Evolutionary conservation across 257 asterid genomes (phyloP).

Genomic region (Anisodus acutangulus): DNA sequence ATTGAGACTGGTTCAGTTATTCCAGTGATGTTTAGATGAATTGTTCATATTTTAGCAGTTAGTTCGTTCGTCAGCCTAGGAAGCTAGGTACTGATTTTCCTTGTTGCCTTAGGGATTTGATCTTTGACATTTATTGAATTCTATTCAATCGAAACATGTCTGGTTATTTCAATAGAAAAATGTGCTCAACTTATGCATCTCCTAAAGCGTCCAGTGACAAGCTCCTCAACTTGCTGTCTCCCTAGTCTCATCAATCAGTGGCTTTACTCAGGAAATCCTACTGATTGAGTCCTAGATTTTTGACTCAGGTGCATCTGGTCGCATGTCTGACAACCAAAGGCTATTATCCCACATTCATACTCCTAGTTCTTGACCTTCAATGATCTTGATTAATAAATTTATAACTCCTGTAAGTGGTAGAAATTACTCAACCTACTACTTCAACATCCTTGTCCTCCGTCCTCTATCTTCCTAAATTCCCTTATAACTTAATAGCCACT

Average conservation of each 20-base stretch:
- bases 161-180: not conserved
- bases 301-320: not conserved
- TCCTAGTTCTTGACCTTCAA: not conserved
- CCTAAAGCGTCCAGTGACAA: not conserved
- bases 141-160: not conserved
- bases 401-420: constrained; percentile 3
- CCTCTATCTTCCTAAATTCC: not conserved
- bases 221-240: not conserved
- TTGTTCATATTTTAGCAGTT: not conserved
- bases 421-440: constrained; percentile 15
- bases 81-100: not conserved
- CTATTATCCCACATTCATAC: not conserved
- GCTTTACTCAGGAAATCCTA: not conserved
- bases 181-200: not conserved
- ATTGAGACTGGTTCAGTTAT: not conserved
- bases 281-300: constrained; percentile 14
- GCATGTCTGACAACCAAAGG: not conserved
- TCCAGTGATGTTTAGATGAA: not conserved
- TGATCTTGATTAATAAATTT: not conserved
- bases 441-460: not conserved
- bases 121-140: not conserved
- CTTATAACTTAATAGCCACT: not conserved
- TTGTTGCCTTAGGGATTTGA: not conserved
- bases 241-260: not conserved
- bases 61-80: not conserved